phyloP scores from a whole-genome alignment of 139 green algal species.

The Chlamydomonas incerta region DNA sequence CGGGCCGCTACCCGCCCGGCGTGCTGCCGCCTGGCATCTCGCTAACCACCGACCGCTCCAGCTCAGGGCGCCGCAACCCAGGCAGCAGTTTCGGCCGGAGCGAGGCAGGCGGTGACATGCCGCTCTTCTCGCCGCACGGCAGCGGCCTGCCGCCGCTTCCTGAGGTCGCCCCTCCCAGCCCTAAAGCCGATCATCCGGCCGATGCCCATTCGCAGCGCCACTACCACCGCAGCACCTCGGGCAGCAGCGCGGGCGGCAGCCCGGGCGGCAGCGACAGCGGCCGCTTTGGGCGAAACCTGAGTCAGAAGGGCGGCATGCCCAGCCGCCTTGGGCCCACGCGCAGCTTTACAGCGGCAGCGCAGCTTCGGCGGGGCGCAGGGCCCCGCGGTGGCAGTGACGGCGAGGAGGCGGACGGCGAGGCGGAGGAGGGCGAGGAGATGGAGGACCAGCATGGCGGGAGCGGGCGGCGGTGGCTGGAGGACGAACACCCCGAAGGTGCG shows the following conservation, averaged over 20 bases:
- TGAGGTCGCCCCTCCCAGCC: background rate
- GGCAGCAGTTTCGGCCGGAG: too few species aligned
- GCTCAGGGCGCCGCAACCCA: background rate
- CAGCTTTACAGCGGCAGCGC: background rate
- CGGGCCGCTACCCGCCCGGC: background rate
- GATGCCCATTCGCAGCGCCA: background rate
- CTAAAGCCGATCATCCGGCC: too few species aligned
- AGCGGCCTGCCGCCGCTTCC: background rate
- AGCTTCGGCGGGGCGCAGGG: too few species aligned
- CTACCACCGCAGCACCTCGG: background rate
- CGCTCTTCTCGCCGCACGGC: background rate
- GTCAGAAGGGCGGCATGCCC: background rate
- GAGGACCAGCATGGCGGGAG: background rate
- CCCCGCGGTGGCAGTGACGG: background rate
- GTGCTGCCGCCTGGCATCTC: background rate
- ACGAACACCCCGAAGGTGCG: background rate
- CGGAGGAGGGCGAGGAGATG: background rate
- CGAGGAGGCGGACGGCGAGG: background rate
- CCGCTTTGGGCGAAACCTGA: too few species aligned
- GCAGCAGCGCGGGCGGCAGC: background rate
- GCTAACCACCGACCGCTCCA: background rate
- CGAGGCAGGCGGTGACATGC: background rate
- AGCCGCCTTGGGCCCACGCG: background rate
- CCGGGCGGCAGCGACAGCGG: background rate
- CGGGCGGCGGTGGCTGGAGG: background rate